Base-by-base conservation (phyloP, 805 yeast genomes). In the Myxozyma neotropica region DNA sequence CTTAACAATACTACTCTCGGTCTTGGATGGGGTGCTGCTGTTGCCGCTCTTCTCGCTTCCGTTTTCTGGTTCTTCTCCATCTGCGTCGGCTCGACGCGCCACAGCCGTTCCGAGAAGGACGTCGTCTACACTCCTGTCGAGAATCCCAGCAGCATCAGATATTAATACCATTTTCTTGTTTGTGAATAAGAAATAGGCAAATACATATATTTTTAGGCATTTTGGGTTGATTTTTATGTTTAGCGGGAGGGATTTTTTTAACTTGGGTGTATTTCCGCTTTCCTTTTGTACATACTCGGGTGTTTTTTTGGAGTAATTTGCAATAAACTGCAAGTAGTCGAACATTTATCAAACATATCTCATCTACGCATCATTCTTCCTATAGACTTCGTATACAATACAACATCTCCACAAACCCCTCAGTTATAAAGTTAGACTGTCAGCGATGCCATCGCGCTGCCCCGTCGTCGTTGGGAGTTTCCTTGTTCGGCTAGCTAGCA, bases 1-100 rank as follows among this genome's bases (percentile, higher is more conserved):
- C 68, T 88, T 52, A 81, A 83, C 35, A 73, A 75, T 19, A 57
- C 67, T 52, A 86, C 80, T 65, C 80, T 83, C 54, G 90, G 83
- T 1, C 72, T 85, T 47, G 74, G 83, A 7, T 88, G 93, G 94
- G 83, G 83, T 13, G 79, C 85, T 1, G 80, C 78, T 1, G 85
- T 72, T 15, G 83, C 83, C 5, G 68, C 80, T 1, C 59, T 81
- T 15, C 52, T 79, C 51, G 71, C 81, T 13, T 63, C 73, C n/a
- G 19, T 80, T 21, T 67, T 77, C 55, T 79, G 81, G 80, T 61
- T 72, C 57, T 64, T 78, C 49, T 73, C 78, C 27, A 70, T 74
- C 29, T 80, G 82, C 71, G 78, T 80, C 67, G 80, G 81, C 46
- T 64, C 68, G n/a, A 62, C 74, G 0, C 57, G 69, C 4, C 24